These are phyloP conservation scores for Peziza echinospora DNA, from an alignment of 495 filamentous ascomycete genomes.

Conservation along the genomic window DNA sequence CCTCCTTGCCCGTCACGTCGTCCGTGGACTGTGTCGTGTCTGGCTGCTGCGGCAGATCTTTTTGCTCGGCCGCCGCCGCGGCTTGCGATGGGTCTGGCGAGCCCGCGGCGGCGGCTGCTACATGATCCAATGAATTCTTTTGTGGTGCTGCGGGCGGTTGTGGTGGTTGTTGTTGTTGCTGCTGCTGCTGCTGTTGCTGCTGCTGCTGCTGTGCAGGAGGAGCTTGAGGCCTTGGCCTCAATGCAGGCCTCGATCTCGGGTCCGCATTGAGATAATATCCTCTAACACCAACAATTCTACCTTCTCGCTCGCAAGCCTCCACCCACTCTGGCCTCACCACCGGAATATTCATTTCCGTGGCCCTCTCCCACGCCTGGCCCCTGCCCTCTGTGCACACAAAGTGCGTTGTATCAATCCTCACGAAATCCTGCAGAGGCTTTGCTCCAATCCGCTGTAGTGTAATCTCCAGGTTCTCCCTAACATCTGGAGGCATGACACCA, in stretches of 20 bases:
- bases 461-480: constrained; percentile 47
- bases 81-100: neutral
- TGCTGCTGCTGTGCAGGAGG: constrained; percentile 5
- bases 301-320: constrained; percentile 78
- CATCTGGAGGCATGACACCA: constrained; percentile 55
- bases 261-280: constrained; percentile 90
- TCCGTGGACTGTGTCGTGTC: no score
- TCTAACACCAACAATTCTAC: constrained; percentile 79
- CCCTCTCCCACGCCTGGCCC: constrained; percentile 80
- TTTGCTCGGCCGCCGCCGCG: neutral
- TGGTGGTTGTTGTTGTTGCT: constrained; percentile 8
- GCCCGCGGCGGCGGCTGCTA: neutral
- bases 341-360: constrained; percentile 92
- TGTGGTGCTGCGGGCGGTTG: no score
- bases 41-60: neutral
- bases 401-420: constrained; percentile 94
- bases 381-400: constrained; percentile 95
- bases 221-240: constrained; percentile 9
- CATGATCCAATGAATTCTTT: neutral
- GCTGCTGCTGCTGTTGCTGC: constrained; percentile 15
- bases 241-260: constrained; percentile 6
- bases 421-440: constrained; percentile 59
- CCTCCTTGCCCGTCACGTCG: no score
- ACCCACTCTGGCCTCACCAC: constrained; percentile 98
- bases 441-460: constrained; percentile 79